phyloP scores from a whole-genome alignment of 1,284 basidiomycete genomes.

The Ceratobasidium sp. region DNA sequence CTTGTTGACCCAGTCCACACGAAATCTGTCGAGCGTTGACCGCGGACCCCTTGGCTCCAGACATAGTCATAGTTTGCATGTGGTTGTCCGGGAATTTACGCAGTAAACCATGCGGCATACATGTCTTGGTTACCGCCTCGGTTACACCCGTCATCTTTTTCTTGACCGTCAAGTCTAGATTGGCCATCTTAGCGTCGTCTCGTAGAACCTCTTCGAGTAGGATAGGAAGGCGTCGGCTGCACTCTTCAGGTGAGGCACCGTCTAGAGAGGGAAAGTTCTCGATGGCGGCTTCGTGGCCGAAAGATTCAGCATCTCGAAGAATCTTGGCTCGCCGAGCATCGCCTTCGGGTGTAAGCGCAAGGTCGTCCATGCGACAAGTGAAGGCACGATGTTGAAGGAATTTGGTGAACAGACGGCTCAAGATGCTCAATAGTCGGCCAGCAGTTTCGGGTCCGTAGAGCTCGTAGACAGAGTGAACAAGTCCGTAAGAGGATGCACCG shows the following conservation, averaged over 20 bases:
- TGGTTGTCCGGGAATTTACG: slow-evolving; percentile 98
- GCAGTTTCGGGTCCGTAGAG: slow-evolving; percentile 94
- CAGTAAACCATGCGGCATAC: slow-evolving; percentile 88
- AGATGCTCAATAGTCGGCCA: slow-evolving; percentile 91
- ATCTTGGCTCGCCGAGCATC: slow-evolving; percentile 79
- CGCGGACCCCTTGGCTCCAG: slow-evolving; percentile 97
- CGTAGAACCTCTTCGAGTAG: slow-evolving; percentile 96
- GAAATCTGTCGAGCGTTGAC: slow-evolving; percentile 99
- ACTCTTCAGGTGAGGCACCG: slow-evolving; percentile 58
- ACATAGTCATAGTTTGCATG: slow-evolving; percentile 99
- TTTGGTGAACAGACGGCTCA: slow-evolving; percentile 96
- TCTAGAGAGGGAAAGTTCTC: slow-evolving; percentile 75
- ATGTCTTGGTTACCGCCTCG: slow-evolving; percentile 89
- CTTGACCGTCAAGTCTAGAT: slow-evolving; percentile 93
- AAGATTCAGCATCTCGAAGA: slow-evolving; percentile 74
- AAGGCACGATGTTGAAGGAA: slow-evolving; percentile 97
- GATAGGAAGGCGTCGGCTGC: slow-evolving; percentile 65
- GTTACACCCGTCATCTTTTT: slow-evolving; percentile 81
- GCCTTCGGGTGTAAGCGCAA: slow-evolving; percentile 88
- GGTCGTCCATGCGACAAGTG: slow-evolving; percentile 99
- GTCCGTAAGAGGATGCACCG: slow-evolving; percentile 94
- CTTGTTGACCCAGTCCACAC: slow-evolving; percentile 96
- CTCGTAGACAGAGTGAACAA: slow-evolving; percentile 98
- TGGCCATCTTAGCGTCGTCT: slow-evolving; percentile 97
- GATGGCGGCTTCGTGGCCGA: slow-evolving; percentile 89